A percentile compares a stretch with the other conserved stretches of the same genome.
phyloP scores from a whole-genome alignment of 108 stramenopile species.

The Nitzschia palea region DNA sequence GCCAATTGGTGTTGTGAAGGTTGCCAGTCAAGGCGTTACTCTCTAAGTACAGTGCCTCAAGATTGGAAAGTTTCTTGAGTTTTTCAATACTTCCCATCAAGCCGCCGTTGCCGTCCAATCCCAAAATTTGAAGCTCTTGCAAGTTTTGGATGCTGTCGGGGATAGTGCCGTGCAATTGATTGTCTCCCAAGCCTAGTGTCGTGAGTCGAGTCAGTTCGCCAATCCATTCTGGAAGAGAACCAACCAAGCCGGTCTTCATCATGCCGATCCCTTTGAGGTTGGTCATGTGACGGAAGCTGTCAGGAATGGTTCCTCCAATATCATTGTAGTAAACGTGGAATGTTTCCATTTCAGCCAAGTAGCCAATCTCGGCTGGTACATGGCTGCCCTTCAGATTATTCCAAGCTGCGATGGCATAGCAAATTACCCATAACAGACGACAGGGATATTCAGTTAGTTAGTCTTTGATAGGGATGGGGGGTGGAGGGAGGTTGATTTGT shows the following conservation, averaged over 20 bases:
- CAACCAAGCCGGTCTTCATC: conserved; percentile 3
- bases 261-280: conserved; percentile 15
- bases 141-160: conserved; percentile 16
- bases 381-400: conserved; percentile 13
- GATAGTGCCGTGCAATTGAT: conserved; percentile 21
- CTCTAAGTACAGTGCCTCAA: conserved; percentile 26
- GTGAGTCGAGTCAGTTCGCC: conserved; percentile 26
- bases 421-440: neutral
- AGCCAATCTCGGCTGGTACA: conserved; percentile 18
- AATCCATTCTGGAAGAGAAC: conserved; percentile 16
- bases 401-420: neutral
- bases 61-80: conserved; percentile 8
- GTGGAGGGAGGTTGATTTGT: neutral
- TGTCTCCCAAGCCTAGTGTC: conserved; percentile 18
- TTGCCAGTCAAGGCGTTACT: conserved; percentile 17
- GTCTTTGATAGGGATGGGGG: too few relatives aligned
- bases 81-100: conserved; percentile 11
- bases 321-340: conserved; percentile 25
- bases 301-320: conserved; percentile 15
- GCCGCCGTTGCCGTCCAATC: conserved; percentile 16
- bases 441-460: neutral
- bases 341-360: conserved; percentile 9
- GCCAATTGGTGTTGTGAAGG: neutral
- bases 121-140: conserved; percentile 18
- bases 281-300: neutral